Evolutionary conservation across 371 early-diverging fungal species (phyloP), one percentile per base, ranked within the genome.

Genomic region (Syncephalastrum sp.): DNA sequence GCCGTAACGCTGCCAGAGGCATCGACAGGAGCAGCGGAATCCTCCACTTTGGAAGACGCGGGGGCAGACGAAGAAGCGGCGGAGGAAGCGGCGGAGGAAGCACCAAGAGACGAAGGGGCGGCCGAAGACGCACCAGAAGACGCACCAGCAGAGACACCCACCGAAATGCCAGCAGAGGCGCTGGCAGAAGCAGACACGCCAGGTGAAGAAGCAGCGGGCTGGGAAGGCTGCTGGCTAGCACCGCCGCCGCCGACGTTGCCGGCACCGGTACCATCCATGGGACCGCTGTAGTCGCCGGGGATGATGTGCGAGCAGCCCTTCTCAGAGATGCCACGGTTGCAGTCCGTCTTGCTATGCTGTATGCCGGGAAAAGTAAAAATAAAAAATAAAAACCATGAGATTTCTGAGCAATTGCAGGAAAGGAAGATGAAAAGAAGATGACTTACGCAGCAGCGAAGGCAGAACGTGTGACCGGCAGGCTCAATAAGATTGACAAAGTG

Each of bases 401-500:
- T 33, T 33, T 21, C 21, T 21, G 21, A 21, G 2, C 38, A 33
- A 33, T 33, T 8, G 10, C 38, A 33, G n/a, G n/a, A n/a, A n/a
- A 10, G 15, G 14, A 4, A 55, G 10, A n/a, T n/a, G n/a, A n/a
- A n/a, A n/a, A n/a, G 38, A 21, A 29, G 17, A 49, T 5, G 13
- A 74, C 70, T 70, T 70, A 70, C 74, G 60, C 85, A 85, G 63
- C 82, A 83, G 50, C 84, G 80, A 56, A 84, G 69, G 68, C 84
- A 84, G 61, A 77, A 84, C 42, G 74, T 75, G 52, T 75, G 57
- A 1, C 55, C 52, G 17, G 67, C 59, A 21, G 84, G 84, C 62
- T 84, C 82, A 51, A 84, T 69, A 29, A 84, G 63, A 61, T 81
- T 77, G 47, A 84, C 82, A 57, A 67, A 84, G 58, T 72, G 70